Evolutionary conservation across 202 grass and related monocot genomes (phyloP), one percentile per base, ranked within the genome.

Genomic region (Panicum hallii): DNA sequence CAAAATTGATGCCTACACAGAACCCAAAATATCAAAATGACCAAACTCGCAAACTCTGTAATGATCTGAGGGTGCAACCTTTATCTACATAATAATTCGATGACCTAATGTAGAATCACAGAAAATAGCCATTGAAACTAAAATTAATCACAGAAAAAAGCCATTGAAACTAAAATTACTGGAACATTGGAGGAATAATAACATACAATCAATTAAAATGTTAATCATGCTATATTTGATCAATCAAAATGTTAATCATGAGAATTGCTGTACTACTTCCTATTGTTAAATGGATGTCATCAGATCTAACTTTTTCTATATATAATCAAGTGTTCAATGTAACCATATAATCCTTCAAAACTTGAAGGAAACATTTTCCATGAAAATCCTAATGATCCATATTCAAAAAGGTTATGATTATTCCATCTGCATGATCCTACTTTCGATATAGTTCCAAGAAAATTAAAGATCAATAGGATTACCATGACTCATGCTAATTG

Each of bases 401-500:
- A 79, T 54, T 64, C 11, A 50, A 71, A 55, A 60, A 78, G 32
- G 42, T 23, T 49, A 80, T 60, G 11, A 38, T 10, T 72, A 52
- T 69, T 79, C 40, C 55, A 74, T 61, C 79, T 52, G 68, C 40
- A 44, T 20, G 26, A 70, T 83, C 43, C 66, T 70, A 75, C 26
- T 79, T 90, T 60, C 43, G 1, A 55, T 77, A 9, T 41, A 49
- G 16, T 54, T 82, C 55, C 41, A 73, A 26, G 57, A 77, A 80
- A 79, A 73, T 4, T 45, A 22, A 74, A 58, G 68, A 90, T 57
- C 45, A 63, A 68, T 55, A 63, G 36, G 47, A 89, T 70, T 91
- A 78, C 86, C 88, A 76, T 8, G 70, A 72, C 41, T 80, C 70
- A 90, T 55, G 90, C 76, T 90, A 86, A 73, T 61, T 85, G 89